A percentile compares a stretch with the other conserved stretches of the same genome.
These are phyloP conservation scores for Phytopythium mirpurense DNA, from an alignment of 352 stramenopile species.

Conservation along the genomic window DNA sequence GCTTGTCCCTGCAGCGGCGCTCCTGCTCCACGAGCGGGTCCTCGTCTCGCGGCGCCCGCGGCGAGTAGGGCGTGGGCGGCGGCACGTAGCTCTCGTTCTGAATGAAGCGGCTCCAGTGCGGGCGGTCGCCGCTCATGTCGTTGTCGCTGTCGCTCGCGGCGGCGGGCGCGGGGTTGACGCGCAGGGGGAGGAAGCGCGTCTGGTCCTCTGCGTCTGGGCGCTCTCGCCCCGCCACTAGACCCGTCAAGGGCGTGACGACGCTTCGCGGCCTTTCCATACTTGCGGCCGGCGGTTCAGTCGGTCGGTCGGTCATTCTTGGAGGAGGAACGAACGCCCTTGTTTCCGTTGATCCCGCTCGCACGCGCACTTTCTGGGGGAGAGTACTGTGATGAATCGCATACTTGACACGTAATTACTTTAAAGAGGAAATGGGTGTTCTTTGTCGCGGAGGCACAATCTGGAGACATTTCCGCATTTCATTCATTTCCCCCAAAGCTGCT, in stretches of 20 bases:
- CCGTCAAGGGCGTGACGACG: slow-evolving; percentile 5
- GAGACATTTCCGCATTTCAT: too few relatives aligned
- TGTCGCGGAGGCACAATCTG: too few relatives aligned
- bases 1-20: slow-evolving; percentile 50
- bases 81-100: slow-evolving; percentile 55
- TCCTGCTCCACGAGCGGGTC: slow-evolving; percentile 58
- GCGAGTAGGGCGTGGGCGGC: slow-evolving; percentile 67
- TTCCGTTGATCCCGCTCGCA: slow-evolving; percentile 4
- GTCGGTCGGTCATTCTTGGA: neutral
- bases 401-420: too few relatives aligned
- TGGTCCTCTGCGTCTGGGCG: neutral
- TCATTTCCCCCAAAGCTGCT: too few relatives aligned
- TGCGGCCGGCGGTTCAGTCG: neutral
- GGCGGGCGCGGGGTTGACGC: neutral
- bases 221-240: neutral
- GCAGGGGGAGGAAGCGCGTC: neutral
- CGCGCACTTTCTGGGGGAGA: too few relatives aligned
- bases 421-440: too few relatives aligned
- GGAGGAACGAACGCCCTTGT: neutral
- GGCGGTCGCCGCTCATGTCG: slow-evolving; percentile 13
- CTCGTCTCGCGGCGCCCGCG: slow-evolving; percentile 34
- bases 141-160: slow-evolving; percentile 1
- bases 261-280: slow-evolving; percentile 5
- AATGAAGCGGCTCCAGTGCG: slow-evolving; percentile 37
- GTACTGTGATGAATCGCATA: too few relatives aligned